These are phyloP conservation scores for Tetracentron sinense DNA, from an alignment of 164 flowering plant genomes.

Conservation along the genomic window DNA sequence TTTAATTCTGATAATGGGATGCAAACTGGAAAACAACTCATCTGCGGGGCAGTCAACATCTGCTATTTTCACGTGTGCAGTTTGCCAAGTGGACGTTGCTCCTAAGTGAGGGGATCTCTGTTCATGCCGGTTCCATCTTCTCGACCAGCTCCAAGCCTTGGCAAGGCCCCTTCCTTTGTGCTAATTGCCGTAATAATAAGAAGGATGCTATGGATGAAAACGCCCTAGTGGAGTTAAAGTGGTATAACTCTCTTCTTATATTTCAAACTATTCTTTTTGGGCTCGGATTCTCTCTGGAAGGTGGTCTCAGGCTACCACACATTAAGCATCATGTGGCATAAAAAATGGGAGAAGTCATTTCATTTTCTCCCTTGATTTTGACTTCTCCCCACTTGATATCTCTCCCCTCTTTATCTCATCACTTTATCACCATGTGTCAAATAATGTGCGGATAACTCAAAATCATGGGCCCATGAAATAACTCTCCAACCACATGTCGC, in stretches of 20 bases:
- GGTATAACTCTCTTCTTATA: constrained; percentile 18
- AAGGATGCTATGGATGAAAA: constrained; percentile 85
- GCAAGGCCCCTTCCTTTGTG: constrained; percentile 92
- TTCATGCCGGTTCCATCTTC: constrained; percentile 86
- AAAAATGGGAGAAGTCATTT: too few species aligned
- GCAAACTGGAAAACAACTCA: constrained; percentile 64
- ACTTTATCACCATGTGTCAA: too few species aligned
- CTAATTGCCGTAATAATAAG: constrained; percentile 60
- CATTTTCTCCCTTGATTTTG: too few species aligned
- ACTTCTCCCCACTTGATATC: too few species aligned
- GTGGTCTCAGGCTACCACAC: too few species aligned
- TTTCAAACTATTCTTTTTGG: constrained; percentile 4
- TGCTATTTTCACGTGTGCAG: constrained; percentile 68
- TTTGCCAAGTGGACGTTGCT: constrained; percentile 83
- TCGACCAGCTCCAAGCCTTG: constrained; percentile 81
- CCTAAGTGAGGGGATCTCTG: constrained; percentile 88
- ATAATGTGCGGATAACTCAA: too few species aligned
- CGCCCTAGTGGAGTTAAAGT: constrained; percentile 66
- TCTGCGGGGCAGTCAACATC: constrained; percentile 35
- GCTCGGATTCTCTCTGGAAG: too few species aligned
- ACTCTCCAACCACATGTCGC: too few species aligned
- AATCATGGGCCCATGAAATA: too few species aligned
- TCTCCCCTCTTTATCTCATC: too few species aligned
- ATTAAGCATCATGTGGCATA: too few species aligned
- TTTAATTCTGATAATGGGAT: not conserved